A percentile compares a stretch with the other conserved stretches of the same genome.
phyloP scores from a whole-genome alignment of 768 basidiomycete genomes.

The Naematelia encephala region DNA sequence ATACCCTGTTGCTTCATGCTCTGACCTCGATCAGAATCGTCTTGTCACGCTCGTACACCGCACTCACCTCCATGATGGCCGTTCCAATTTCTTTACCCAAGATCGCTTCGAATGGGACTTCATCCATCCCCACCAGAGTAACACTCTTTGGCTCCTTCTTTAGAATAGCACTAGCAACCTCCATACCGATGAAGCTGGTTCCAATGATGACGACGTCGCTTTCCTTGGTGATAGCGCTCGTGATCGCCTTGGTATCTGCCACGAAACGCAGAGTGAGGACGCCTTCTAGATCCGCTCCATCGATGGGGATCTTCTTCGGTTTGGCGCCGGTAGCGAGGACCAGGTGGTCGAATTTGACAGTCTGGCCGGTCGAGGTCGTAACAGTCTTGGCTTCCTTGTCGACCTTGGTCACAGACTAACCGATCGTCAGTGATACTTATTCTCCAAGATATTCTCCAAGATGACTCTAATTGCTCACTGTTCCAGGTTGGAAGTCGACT shows the following conservation, averaged over 20 bases:
- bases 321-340: constrained; percentile 74
- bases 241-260: constrained; percentile 64
- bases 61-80: constrained; percentile 66
- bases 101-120: constrained; percentile 73
- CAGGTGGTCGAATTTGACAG: constrained; percentile 67
- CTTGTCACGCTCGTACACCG: background rate
- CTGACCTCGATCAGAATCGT: constrained; percentile 50
- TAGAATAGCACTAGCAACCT: constrained; percentile 66
- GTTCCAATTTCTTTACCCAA: constrained; percentile 76
- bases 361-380: constrained; percentile 62
- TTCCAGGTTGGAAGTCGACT: constrained; percentile 46
- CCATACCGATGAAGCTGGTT: constrained; percentile 86
- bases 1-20: constrained; percentile 77
- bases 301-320: constrained; percentile 71
- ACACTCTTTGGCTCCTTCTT: constrained; percentile 73
- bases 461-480: constrained; percentile 54
- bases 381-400: constrained; percentile 65
- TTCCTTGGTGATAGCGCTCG: constrained; percentile 55
- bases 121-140: constrained; percentile 78
- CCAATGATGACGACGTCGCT: constrained; percentile 83
- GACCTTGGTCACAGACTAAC: constrained; percentile 65
- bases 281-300: constrained; percentile 69
- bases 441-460: constrained; percentile 15
- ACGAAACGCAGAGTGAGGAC: constrained; percentile 72
- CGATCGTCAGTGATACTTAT: background rate